Percentiles rank a stretch among this genome's conserved stretches.
phyloP scores from a whole-genome alignment of 2,329 filamentous ascomycete species.

The Sporothrix inflata region DNA sequence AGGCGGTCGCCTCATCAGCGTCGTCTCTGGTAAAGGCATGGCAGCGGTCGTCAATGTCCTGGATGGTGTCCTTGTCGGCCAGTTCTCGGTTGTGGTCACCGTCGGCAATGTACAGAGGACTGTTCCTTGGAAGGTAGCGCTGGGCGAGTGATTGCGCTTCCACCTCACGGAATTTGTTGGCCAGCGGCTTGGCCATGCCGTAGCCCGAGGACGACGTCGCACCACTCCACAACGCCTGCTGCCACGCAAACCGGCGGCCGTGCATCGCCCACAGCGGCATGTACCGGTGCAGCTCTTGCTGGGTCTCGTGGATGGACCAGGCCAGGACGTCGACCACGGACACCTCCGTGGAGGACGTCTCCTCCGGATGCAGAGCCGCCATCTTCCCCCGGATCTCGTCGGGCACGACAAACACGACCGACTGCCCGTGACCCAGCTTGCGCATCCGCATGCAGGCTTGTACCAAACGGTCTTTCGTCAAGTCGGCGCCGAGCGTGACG shows the following conservation, averaged over 20 bases:
- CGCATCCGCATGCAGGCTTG: conserved; percentile 77
- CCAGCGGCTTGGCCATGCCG: conserved; percentile 32
- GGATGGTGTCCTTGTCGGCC: not conserved
- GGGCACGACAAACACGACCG: conserved; percentile 62
- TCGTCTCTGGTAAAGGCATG: conserved; percentile 42
- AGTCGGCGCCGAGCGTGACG: conserved; percentile 65
- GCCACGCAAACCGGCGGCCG: conserved; percentile 54
- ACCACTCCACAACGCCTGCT: conserved; percentile 19
- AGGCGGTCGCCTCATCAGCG: conserved; percentile 37
- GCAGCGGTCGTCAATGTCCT: conserved; percentile 43
- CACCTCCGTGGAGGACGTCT: not conserved
- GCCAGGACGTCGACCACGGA: conserved; percentile 57
- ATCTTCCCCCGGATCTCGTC: conserved; percentile 63
- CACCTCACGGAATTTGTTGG: conserved; percentile 2
- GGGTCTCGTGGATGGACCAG: conserved; percentile 65
- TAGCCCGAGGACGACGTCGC: not conserved
- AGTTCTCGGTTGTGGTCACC: not conserved
- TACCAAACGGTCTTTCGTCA: conserved; percentile 70
- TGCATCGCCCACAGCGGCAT: conserved; percentile 66
- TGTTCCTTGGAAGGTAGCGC: conserved; percentile 19
- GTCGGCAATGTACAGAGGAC: not conserved
- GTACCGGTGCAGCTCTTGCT: conserved; percentile 50
- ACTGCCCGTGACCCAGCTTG: conserved; percentile 68
- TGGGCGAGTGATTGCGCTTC: conserved; percentile 21
- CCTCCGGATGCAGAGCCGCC: conserved; percentile 32